Evolutionary conservation across 2,329 filamentous ascomycete genomes (phyloP).

Genomic region (Colletotrichum camelliae): DNA sequence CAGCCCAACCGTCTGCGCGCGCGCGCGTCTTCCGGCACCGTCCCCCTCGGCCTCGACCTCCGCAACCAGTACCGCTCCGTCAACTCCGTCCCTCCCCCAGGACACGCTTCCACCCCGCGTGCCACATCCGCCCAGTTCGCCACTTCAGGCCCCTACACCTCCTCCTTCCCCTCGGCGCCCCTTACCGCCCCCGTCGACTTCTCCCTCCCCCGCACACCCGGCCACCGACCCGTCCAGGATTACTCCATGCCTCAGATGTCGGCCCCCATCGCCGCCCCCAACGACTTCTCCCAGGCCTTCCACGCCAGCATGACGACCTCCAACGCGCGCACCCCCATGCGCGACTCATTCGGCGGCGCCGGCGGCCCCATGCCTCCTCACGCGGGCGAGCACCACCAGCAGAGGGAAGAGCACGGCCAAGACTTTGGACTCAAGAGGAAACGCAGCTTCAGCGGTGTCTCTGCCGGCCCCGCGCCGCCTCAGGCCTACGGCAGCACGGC

Average conservation of each 20-base stretch:
- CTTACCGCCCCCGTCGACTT: conserved; percentile 60
- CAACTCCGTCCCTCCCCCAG: conserved; percentile 33
- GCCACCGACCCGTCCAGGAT: conserved; percentile 44
- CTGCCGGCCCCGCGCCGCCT: conserved; percentile 12
- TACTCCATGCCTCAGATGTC: conserved; percentile 61
- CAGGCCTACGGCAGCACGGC: conserved; percentile 25
- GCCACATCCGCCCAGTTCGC: conserved; percentile 20
- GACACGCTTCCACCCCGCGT: conserved; percentile 35
- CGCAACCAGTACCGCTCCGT: conserved; percentile 49
- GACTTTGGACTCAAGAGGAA: conserved; percentile 40
- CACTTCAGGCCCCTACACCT: conserved; percentile 42
- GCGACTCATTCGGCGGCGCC: conserved; percentile 47
- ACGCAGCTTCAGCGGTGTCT: conserved; percentile 37
- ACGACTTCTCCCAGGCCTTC: conserved; percentile 57
- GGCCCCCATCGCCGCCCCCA: conserved; percentile 57
- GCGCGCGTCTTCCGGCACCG: conserved; percentile 53
- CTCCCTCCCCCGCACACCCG: conserved; percentile 49
- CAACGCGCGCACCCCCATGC: conserved; percentile 47
- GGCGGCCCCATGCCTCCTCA: conserved; percentile 28
- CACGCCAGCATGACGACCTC: conserved; percentile 41
- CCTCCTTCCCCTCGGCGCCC: conserved; percentile 59
- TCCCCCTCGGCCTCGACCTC: conserved; percentile 51
- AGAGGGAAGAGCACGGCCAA: conserved; percentile 31
- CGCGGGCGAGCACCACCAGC: conserved; percentile 1
- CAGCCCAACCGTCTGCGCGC: conserved; percentile 51